Percentiles rank a stretch among this genome's conserved stretches.
These are phyloP conservation scores for Trichophyton simii DNA, from an alignment of 2,329 filamentous ascomycete species.

Conservation along the genomic window DNA sequence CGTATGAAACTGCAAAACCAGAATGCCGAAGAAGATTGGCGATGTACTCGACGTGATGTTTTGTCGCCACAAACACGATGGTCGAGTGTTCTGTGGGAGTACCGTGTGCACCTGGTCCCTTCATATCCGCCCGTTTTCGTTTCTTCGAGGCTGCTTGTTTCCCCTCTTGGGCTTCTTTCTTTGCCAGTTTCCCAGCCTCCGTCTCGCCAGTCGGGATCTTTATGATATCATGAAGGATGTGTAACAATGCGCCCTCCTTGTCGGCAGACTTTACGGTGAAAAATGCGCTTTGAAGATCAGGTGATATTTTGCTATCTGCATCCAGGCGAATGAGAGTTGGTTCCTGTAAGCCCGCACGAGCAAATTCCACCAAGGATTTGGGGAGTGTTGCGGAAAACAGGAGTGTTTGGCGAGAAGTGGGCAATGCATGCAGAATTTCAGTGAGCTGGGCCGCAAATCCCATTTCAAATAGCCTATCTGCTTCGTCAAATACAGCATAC, in stretches of 20 bases:
- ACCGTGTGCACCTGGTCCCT: slow-evolving; percentile 43
- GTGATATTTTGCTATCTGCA: slow-evolving; percentile 89
- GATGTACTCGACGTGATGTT: slow-evolving; percentile 94
- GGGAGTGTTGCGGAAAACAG: slow-evolving; percentile 93
- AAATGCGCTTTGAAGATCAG: slow-evolving; percentile 89
- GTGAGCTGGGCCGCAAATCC: slow-evolving; percentile 87
- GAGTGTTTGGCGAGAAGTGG: slow-evolving; percentile 71
- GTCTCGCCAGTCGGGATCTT: slow-evolving; percentile 66
- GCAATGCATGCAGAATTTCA: slow-evolving; percentile 83
- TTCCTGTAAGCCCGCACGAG: slow-evolving; percentile 81
- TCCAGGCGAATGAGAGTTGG: slow-evolving; percentile 82
- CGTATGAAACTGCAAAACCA: slow-evolving; percentile 84
- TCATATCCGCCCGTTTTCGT: slow-evolving; percentile 38
- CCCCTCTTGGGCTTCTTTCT: slow-evolving; percentile 37
- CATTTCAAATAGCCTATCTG: slow-evolving; percentile 96
- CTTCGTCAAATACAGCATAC: slow-evolving; percentile 96
- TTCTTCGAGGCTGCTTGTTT: slow-evolving; percentile 34
- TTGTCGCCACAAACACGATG: slow-evolving; percentile 87
- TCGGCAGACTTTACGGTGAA: slow-evolving; percentile 86
- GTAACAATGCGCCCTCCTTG: slow-evolving; percentile 82
- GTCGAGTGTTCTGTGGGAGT: slow-evolving; percentile 83
- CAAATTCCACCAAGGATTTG: slow-evolving; percentile 90
- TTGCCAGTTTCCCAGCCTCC: slow-evolving; percentile 36
- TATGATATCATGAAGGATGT: slow-evolving; percentile 83
- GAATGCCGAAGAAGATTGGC: slow-evolving; percentile 63